Base-by-base conservation (phyloP, 1,139 yeast species). In the Geotrichum histeridarum region DNA sequence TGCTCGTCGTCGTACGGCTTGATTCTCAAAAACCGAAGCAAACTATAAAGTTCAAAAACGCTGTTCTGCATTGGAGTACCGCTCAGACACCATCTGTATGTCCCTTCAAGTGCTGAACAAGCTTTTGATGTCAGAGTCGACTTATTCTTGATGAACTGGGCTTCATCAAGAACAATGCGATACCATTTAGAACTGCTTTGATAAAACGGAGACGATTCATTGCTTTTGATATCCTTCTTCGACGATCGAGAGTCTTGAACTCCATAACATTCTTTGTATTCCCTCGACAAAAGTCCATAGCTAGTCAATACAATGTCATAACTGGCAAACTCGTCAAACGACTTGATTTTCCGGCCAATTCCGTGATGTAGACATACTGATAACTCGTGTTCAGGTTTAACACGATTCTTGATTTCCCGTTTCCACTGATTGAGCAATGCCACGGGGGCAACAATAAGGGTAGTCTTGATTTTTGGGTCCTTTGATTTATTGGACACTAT, bases 1-100 rank as follows among this genome's bases (percentile, higher is more conserved):
- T 63, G 63, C 61, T 83, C 87, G 32, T 74, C 66, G 52, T 70
- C 65, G 55, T 71, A 81, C 42, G 65, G 82, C 74, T 62, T 77
- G 45, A 89, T 83, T 51, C 78, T 73, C 56, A 93, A 71, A 66
- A 90, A 93, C 59, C 91, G 70, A 32, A 93, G 67, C 46, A 90
- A 71, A 1, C 97, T 90, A 66, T 76, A 88, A 42, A 94, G 72
- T 63, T 93, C 99, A 44, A 81, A 86, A 56, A 91, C 79, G 53
- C 76, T 79, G 64, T 93, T 93, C 70, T 94, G 98, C 75, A 94
- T 84, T 0, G 99, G 99, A 0, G 99, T 93, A 62, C 99, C 99
- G 4, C 95, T 83, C 44, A 93, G 73, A 64, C 96, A 86, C 82
- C 95, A 83, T 55, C 93, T 74, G 62, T 80, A 82, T 0, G 67